Conservation (phyloP, 2,329 filamentous ascomycete genomes). For the Epichloe brachyelytri region DNA sequence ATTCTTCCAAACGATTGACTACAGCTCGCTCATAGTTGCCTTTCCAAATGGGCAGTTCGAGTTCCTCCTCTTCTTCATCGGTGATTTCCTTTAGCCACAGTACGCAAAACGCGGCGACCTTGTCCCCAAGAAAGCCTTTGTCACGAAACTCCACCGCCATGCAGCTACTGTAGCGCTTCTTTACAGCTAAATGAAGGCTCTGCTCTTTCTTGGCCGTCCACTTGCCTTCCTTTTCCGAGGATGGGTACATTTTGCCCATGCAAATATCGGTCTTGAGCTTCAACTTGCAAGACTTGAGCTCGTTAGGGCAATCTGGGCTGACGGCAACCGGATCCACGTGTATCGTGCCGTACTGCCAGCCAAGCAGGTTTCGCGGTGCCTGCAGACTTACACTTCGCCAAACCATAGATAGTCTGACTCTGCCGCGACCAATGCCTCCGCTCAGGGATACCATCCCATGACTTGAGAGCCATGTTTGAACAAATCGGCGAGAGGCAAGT, state of each 20-base stretch:
- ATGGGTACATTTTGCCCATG: constrained; percentile 43
- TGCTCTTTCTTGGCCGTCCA: constrained; percentile 40
- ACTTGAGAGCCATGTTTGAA: constrained; percentile 52
- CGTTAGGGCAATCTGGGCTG: constrained; percentile 29
- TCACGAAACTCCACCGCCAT: constrained; percentile 43
- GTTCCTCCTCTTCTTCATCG: constrained; percentile 50
- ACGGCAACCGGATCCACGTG: constrained; percentile 43
- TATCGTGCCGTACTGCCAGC: constrained; percentile 62
- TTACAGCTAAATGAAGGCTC: constrained; percentile 38
- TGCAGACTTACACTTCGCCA: constrained; percentile 58
- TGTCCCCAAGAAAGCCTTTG: constrained; percentile 32
- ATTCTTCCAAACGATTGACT: constrained; percentile 27
- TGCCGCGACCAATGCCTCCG: constrained; percentile 61
- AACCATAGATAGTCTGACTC: constrained; percentile 56
- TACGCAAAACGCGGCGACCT: constrained; percentile 47
- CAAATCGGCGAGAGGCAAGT: constrained; percentile 49
- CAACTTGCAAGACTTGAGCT: constrained; percentile 36
- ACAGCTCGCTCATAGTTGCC: constrained; percentile 38
- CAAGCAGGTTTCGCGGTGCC: constrained; percentile 42
- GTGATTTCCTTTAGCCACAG: constrained; percentile 58
- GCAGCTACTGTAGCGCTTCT: constrained; percentile 42
- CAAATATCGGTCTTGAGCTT: constrained; percentile 48
- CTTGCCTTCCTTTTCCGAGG: constrained; percentile 25
- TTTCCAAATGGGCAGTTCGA: constrained; percentile 53
- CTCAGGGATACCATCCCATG: constrained; percentile 54